phyloP scores from a whole-genome alignment of 768 basidiomycete genomes.

The Tephrocybe sp. region DNA sequence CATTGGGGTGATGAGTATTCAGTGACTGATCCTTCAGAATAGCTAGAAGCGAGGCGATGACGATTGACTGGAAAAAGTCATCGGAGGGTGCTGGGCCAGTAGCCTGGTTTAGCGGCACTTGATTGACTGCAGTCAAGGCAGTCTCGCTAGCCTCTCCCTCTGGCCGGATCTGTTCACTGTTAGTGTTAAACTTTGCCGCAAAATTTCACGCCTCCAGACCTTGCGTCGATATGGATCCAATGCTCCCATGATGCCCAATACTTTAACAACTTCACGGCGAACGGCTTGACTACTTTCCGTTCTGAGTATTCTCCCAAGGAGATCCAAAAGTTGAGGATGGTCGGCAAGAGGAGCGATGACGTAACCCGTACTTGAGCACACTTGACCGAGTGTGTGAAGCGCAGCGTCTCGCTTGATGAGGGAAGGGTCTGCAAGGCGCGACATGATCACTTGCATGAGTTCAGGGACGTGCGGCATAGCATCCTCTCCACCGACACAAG shows the following conservation, averaged over 20 bases:
- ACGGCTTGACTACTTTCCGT: constrained; percentile 74
- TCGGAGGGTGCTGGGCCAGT: constrained; percentile 70
- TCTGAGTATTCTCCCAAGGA: constrained; percentile 81
- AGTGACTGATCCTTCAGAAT: constrained; percentile 90
- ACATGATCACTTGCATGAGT: constrained; percentile 88
- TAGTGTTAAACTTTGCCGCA: constrained; percentile 12
- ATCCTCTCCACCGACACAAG: constrained; percentile 93
- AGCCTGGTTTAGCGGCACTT: constrained; percentile 67
- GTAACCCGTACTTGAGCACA: constrained; percentile 94
- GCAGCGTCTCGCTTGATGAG: constrained; percentile 92
- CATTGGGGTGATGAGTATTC: constrained; percentile 84
- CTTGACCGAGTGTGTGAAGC: constrained; percentile 89
- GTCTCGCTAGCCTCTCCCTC: constrained; percentile 69
- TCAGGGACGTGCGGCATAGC: constrained; percentile 79
- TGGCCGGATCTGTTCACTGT: constrained; percentile 49
- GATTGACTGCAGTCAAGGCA: constrained; percentile 58
- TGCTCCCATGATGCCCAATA: constrained; percentile 94
- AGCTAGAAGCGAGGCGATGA: constrained; percentile 82
- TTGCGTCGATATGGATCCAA: constrained; percentile 95
- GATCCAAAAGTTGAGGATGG: constrained; percentile 85
- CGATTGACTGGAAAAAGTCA: constrained; percentile 97
- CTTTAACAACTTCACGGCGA: constrained; percentile 89
- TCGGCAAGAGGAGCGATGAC: constrained; percentile 91
- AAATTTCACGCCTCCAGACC: constrained; percentile 39
- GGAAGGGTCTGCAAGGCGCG: constrained; percentile 87